phyloP scores from a whole-genome alignment of 129 eudicot genomes.

The Escallonia rubra region DNA sequence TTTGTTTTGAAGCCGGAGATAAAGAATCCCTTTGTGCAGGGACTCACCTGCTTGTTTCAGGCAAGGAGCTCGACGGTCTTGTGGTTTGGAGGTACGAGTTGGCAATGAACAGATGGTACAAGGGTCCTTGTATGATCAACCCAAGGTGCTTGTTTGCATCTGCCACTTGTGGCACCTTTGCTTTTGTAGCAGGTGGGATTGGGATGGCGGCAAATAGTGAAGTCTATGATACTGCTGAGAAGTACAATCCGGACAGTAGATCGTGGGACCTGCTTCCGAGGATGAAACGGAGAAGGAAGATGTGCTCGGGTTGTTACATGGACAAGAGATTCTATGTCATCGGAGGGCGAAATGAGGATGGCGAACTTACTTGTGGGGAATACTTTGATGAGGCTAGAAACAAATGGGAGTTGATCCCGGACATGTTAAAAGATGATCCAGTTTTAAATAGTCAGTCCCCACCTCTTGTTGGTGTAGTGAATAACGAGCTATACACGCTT shows the following conservation, averaged over 20 bases:
- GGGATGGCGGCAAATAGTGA: slow-evolving; percentile 13
- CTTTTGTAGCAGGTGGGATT: slow-evolving; percentile 82
- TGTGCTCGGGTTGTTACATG: slow-evolving; percentile 78
- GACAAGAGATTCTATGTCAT: slow-evolving; percentile 71
- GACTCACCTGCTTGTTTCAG: slow-evolving; percentile 84
- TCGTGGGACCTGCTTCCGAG: slow-evolving; percentile 77
- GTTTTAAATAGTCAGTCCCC: slow-evolving; percentile 61
- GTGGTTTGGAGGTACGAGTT: slow-evolving; percentile 73
- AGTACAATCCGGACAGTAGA: slow-evolving; percentile 48
- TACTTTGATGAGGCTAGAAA: slow-evolving; percentile 40
- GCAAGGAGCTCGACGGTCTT: slow-evolving; percentile 56
- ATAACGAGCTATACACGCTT: slow-evolving; percentile 71
- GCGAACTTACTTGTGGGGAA: slow-evolving; percentile 78
- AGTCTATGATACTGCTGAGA: slow-evolving; percentile 59
- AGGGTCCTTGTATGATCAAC: slow-evolving; percentile 64
- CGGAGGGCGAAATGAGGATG: slow-evolving; percentile 68
- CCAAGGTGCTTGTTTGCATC: slow-evolving; percentile 92
- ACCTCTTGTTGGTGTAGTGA: slow-evolving; percentile 86
- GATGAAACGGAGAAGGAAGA: slow-evolving; percentile 58
- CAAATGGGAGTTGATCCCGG: slow-evolving; percentile 66
- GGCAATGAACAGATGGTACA: slow-evolving; percentile 57
- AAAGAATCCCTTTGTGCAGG: slow-evolving; percentile 87
- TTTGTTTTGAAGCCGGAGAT: slow-evolving; percentile 55
- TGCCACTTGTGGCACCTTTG: slow-evolving; percentile 64
- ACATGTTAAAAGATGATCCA: slow-evolving; percentile 67